These are phyloP conservation scores for Sarocladiaceae sp. DNA, from an alignment of 2,329 filamentous ascomycete genomes.

Conservation along the genomic window DNA sequence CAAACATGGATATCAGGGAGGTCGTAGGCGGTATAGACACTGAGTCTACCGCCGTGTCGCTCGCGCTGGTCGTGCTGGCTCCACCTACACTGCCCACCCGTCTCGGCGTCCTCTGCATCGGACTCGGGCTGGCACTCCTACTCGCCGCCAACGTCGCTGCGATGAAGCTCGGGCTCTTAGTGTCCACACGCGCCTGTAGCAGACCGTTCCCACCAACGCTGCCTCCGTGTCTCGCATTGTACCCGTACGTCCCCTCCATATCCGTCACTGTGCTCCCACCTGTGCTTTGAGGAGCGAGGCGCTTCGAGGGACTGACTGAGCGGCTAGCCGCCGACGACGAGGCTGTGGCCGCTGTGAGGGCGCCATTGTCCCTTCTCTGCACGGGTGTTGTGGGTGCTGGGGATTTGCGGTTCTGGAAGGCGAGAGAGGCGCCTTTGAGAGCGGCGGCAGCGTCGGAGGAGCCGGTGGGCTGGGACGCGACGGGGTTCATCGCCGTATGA, in stretches of 20 bases:
- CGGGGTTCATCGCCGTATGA: slow-evolving; percentile 27
- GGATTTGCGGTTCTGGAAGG: slow-evolving; percentile 39
- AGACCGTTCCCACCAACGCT: slow-evolving; percentile 14
- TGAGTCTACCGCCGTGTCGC: slow-evolving; percentile 37
- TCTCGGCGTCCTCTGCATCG: slow-evolving; percentile 17
- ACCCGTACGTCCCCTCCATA: slow-evolving; percentile 10
- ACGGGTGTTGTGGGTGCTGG: slow-evolving; percentile 16
- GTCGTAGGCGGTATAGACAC: slow-evolving; percentile 55
- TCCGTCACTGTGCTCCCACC: slow-evolving; percentile 25
- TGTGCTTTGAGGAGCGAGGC: slow-evolving; percentile 32
- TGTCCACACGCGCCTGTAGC: slow-evolving; percentile 20
- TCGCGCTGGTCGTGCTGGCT: slow-evolving; percentile 20
- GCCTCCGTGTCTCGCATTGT: slow-evolving; percentile 12
- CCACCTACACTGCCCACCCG: slow-evolving; percentile 24
- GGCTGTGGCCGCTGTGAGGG: slow-evolving; percentile 36
- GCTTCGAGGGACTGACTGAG: slow-evolving; percentile 3
- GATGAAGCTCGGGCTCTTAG: slow-evolving; percentile 49
- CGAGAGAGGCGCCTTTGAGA: slow-evolving; percentile 48
- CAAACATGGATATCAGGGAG: slow-evolving; percentile 63
- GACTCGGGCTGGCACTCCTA: slow-evolving; percentile 36
- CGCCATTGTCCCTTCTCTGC: slow-evolving; percentile 26
- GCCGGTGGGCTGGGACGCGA: slow-evolving; percentile 22
- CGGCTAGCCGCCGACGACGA: slow-evolving; percentile 11
- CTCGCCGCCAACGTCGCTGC: slow-evolving; percentile 54
- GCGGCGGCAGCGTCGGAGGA: slow-evolving; percentile 33